A percentile compares a stretch with the other conserved stretches of the same genome.
These are phyloP conservation scores for Yamadazyma dendronema DNA, from an alignment of 1,139 yeast species.

Conservation along the genomic window DNA sequence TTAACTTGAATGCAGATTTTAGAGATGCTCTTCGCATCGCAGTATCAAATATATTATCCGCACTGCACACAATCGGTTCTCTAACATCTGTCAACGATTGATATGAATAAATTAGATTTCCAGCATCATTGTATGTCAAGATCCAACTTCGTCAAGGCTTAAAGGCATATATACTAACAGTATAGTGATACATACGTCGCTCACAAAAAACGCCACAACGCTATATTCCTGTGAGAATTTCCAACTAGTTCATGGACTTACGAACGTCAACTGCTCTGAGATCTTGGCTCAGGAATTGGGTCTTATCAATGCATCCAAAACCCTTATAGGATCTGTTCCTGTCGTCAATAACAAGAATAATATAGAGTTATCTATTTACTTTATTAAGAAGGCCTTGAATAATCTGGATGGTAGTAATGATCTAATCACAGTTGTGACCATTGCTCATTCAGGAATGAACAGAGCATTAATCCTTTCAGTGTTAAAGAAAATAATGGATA, in stretches of 20 bases:
- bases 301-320: conserved; percentile 46
- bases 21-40: conserved; percentile 11
- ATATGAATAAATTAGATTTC: conserved; percentile 25
- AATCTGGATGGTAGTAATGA: conserved; percentile 49
- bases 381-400: conserved; percentile 44
- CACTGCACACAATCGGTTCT: not conserved
- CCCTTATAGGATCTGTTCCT: conserved; percentile 45
- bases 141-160: not conserved
- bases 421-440: conserved; percentile 47
- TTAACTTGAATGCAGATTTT: not conserved
- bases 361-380: conserved; percentile 41
- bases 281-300: conserved; percentile 56
- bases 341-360: conserved; percentile 27
- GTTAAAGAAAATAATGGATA: conserved; percentile 49
- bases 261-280: conserved; percentile 51
- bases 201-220: conserved; percentile 55
- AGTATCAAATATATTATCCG: not conserved
- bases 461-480: conserved; percentile 46
- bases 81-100: not conserved
- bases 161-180: conserved; percentile 12
- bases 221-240: conserved; percentile 54
- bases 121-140: conserved; percentile 37
- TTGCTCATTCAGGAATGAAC: conserved; percentile 45
- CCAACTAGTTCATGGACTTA: conserved; percentile 34
- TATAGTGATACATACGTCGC: conserved; percentile 43